Base-by-base conservation (phyloP, 352 stramenopile genomes). In the Blastocystis hominis region DNA sequence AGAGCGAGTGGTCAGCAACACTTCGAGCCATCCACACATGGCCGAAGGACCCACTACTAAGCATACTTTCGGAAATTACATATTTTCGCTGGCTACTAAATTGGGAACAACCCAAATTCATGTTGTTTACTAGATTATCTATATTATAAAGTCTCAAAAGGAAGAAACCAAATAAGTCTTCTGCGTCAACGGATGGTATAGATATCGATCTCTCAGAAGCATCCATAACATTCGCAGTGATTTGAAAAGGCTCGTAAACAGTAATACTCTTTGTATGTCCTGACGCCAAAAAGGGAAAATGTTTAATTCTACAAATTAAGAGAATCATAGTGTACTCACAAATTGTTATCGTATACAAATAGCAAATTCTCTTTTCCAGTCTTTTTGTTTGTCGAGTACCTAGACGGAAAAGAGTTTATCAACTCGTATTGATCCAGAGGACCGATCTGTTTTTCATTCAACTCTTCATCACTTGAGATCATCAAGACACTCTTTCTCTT, bases 11-110 rank as follows among this genome's bases (percentile, higher is more conserved):
- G 47, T 76, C 59, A 36, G 24, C 53, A 86, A 86, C 24, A 24
- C 17, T n/a, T 10, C 47, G 59, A 17, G 59, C 59, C 59, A 86
- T 86, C 59, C 63, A 86, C 53, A 86, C 77, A 77, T 86, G 63
- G 20, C 59, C 76, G 42, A 86, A 72, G 10, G 76, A 86, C 24
- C 59, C 63, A 76, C 76, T 86, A 20, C 44, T 86, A 10, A 86
- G 53, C 59, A 86, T 76, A 47, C 70, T 80, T 47, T 80, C 70
- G 3, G 63, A 86, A 38, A 86, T 72, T 15, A 72, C 63, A 59
- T 86, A 86, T 53, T 76, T 44, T 30, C 44, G 46, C 77, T 86
- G 63, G 20, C 38, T 47, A 54, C 40, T 80, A 42, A 86, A n/a
- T 36, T 54, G 56, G 30, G 46, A 75, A 86, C 63, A 86, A n/a